Evolutionary conservation across 1,284 basidiomycete genomes (phyloP).

Genomic region (Trametes versicolor): DNA sequence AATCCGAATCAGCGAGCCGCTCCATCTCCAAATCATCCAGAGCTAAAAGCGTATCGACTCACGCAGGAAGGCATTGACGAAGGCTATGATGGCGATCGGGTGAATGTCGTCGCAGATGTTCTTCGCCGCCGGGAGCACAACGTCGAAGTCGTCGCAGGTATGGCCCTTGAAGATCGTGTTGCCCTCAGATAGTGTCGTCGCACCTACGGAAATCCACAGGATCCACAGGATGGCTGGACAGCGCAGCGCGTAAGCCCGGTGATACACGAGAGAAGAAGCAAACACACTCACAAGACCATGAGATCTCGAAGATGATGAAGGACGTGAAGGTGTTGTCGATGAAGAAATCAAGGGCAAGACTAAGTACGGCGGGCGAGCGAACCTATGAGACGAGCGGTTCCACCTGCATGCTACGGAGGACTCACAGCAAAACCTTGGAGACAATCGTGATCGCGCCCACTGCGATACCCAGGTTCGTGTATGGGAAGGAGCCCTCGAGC

Average conservation of each 20-base stretch:
- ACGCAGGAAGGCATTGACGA: constrained; percentile 19
- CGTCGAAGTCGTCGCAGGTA: constrained; percentile 6
- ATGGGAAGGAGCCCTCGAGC: constrained; percentile 8
- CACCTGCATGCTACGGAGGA: neutral
- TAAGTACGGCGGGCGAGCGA: neutral
- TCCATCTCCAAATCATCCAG: neutral
- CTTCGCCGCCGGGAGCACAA: constrained; percentile 6
- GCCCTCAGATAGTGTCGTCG: constrained; percentile 18
- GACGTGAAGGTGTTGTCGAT: constrained; percentile 16
- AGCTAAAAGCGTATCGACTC: neutral
- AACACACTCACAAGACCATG: constrained; percentile 18
- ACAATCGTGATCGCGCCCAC: constrained; percentile 20
- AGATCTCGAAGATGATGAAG: constrained; percentile 18
- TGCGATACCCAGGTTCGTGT: constrained; percentile 23
- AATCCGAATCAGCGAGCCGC: neutral
- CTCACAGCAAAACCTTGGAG: constrained; percentile 19
- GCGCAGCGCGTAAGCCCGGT: neutral
- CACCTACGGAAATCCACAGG: constrained; percentile 23
- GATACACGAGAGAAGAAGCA: too few relatives aligned
- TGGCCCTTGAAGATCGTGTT: constrained; percentile 6
- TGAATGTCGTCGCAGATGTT: constrained; percentile 21
- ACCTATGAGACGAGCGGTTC: neutral
- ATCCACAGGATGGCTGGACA: constrained; percentile 24
- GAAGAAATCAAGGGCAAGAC: constrained; percentile 11
- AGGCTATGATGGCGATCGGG: constrained; percentile 17